These are phyloP conservation scores for Amyloporia xantha DNA, from an alignment of 768 basidiomycete genomes.

Conservation along the genomic window DNA sequence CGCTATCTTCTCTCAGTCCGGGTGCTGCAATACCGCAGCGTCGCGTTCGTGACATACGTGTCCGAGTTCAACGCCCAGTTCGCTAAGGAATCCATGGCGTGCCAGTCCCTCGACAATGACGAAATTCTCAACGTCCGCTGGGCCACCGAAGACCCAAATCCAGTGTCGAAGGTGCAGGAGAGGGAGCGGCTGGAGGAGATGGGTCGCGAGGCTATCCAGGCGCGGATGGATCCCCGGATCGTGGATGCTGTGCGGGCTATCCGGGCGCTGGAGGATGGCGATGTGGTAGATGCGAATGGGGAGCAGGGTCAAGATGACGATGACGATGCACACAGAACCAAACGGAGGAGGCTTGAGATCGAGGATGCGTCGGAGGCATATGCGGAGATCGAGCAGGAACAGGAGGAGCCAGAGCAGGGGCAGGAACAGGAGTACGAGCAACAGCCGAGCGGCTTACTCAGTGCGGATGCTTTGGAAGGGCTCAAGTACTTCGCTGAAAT, in stretches of 20 bases:
- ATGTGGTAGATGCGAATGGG: constrained; percentile 26
- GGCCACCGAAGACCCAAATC: constrained; percentile 99
- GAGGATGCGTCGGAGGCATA: constrained; percentile 24
- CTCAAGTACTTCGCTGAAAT: constrained; percentile 90
- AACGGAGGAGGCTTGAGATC: constrained; percentile 29
- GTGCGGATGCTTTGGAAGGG: constrained; percentile 80
- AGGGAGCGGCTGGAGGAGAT: constrained; percentile 75
- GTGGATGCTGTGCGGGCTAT: constrained; percentile 85
- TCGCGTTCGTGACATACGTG: constrained; percentile 95
- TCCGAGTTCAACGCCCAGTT: constrained; percentile 86
- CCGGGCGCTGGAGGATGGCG: constrained; percentile 84
- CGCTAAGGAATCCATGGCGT: constrained; percentile 98
- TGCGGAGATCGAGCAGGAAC: constrained; percentile 8
- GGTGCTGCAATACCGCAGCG: constrained; percentile 87
- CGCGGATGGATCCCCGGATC: constrained; percentile 79
- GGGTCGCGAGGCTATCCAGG: constrained; percentile 82
- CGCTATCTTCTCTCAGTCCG: constrained; percentile 51
- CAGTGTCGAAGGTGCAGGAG: constrained; percentile 80
- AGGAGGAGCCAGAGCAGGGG: constrained; percentile 14
- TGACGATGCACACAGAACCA: constrained; percentile 25
- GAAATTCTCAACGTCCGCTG: constrained; percentile 98
- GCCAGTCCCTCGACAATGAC: constrained; percentile 94
- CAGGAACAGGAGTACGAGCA: constrained; percentile 26
- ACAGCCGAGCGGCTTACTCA: constrained; percentile 57
- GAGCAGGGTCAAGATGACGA: constrained; percentile 31